These are phyloP conservation scores for Petrea volubilis DNA, from an alignment of 257 asterid species.

Conservation along the genomic window DNA sequence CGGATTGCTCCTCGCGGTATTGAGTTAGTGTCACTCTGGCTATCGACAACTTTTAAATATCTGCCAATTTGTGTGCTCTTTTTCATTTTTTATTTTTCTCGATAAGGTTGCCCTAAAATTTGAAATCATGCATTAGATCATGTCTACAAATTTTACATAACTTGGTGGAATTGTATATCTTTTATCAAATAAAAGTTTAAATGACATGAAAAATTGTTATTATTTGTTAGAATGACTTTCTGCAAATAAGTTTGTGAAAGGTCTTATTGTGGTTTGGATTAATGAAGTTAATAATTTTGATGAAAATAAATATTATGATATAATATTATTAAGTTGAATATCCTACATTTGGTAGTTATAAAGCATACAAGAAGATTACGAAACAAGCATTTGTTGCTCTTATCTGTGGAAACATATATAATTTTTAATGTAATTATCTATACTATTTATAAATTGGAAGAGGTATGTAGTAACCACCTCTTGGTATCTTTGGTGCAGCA, in stretches of 20 bases:
- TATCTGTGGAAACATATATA: no score
- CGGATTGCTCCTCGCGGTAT: conserved; percentile 98
- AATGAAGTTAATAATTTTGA: background rate
- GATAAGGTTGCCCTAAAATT: background rate
- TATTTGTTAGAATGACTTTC: background rate
- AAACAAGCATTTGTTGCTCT: background rate
- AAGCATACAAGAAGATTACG: background rate
- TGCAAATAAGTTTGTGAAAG: background rate
- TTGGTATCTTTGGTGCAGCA: no score
- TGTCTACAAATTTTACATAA: background rate
- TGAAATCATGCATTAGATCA: background rate
- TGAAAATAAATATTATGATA: background rate
- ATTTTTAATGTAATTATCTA: no score
- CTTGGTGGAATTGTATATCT: background rate
- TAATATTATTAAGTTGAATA: no score
- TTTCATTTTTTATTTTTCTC: background rate
- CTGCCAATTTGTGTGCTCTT: conserved; percentile 16
- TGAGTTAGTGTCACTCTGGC: conserved; percentile 58
- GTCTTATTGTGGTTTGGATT: no score
- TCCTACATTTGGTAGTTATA: background rate
- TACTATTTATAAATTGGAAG: no score
- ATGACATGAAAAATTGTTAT: background rate
- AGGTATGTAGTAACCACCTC: no score
- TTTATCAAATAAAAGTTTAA: background rate
- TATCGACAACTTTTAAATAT: conserved; percentile 21